Conservation (phyloP, 768 basidiomycete genomes). For the Floccularia luteovirens region DNA sequence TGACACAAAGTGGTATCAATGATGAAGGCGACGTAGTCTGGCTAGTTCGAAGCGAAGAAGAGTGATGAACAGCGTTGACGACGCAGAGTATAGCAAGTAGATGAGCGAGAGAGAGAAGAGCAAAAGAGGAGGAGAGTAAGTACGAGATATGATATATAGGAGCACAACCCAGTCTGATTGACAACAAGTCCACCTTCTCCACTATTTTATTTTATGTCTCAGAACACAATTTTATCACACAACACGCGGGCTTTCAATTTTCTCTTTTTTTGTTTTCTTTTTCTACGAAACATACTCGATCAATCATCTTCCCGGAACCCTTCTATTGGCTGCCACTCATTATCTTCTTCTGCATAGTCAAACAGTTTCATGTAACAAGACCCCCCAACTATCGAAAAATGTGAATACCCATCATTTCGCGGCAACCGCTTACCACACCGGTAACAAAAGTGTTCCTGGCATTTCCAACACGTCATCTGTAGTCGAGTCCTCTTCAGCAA, state of each 20-base stretch:
- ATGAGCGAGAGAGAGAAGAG: slow-evolving; percentile 12
- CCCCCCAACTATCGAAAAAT: slow-evolving; percentile 50
- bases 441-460: slow-evolving; percentile 76
- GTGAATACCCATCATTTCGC: slow-evolving; percentile 49
- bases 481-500: slow-evolving; percentile 6
- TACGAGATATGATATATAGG: slow-evolving; percentile 15
- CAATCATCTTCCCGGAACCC: no score
- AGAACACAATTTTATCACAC: slow-evolving; percentile 23
- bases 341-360: slow-evolving; percentile 35
- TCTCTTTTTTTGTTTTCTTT: no score
- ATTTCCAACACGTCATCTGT: slow-evolving; percentile 77
- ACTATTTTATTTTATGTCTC: slow-evolving; percentile 22
- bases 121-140: slow-evolving; percentile 14
- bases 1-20: slow-evolving; percentile 48
- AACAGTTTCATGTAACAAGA: slow-evolving; percentile 63
- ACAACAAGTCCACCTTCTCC: no score
- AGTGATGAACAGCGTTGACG: slow-evolving; percentile 20
- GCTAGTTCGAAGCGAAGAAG: slow-evolving; percentile 19
- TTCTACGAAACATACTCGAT: no score
- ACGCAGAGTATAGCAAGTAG: slow-evolving; percentile 19
- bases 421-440: slow-evolving; percentile 56
- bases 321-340: slow-evolving; percentile 42
- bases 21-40: slow-evolving; percentile 20
- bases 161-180: slow-evolving; percentile 15
- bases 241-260: slow-evolving; percentile 33